phyloP scores from a whole-genome alignment of 352 stramenopile species.

The Peronosclerospora sorghi region DNA sequence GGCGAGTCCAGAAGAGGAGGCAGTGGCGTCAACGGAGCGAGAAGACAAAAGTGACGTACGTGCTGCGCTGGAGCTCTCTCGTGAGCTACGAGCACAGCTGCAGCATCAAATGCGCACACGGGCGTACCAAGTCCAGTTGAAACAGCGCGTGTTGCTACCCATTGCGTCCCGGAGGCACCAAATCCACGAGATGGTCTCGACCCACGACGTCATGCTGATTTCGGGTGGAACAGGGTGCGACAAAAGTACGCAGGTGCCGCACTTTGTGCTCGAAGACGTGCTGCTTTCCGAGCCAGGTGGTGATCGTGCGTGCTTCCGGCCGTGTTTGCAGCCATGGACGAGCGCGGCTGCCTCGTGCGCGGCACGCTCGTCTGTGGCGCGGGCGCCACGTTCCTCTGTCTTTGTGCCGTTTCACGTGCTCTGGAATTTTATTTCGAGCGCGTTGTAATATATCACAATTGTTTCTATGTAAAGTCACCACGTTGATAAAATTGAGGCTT shows the following conservation, averaged over 20 bases:
- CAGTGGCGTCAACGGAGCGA: constrained; percentile 1
- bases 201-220: constrained; percentile 89
- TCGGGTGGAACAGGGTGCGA: constrained; percentile 92
- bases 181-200: constrained; percentile 67
- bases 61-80: constrained; percentile 17
- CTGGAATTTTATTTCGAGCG: no score
- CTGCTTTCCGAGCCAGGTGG: constrained; percentile 51
- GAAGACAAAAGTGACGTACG: constrained; percentile 16
- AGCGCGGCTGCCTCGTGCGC: no score
- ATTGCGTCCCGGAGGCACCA: constrained; percentile 66
- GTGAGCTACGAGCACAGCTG: constrained; percentile 27
- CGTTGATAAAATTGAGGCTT: no score
- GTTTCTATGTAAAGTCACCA: no score
- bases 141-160: constrained; percentile 50
- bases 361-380: no score
- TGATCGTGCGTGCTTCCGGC: constrained; percentile 74
- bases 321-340: no score
- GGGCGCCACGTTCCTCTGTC: no score
- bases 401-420: no score
- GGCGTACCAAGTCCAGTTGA: constrained; percentile 30
- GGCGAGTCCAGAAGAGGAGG: not conserved
- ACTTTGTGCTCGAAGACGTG: constrained; percentile 92
- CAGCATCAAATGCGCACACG: constrained; percentile 24
- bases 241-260: constrained; percentile 94
- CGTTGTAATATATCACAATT: no score